Conservation (phyloP, 345 rosid genomes). For the Passiflora organensis region DNA sequence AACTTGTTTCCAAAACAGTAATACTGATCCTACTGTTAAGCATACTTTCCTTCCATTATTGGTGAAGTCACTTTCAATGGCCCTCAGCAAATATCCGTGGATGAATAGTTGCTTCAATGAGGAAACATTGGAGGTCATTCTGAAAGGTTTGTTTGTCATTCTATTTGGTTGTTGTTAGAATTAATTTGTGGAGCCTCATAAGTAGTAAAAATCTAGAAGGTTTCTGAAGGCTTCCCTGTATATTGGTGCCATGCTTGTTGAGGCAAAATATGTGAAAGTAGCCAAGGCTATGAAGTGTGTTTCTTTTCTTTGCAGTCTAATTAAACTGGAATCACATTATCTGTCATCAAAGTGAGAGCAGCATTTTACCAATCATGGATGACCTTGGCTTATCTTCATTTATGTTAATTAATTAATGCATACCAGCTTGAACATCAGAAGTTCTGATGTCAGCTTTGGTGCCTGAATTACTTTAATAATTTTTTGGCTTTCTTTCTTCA, state of each 20-base stretch:
- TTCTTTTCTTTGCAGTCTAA: neutral
- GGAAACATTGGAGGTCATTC: constrained; percentile 60
- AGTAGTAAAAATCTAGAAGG: no score
- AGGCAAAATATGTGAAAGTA: no score
- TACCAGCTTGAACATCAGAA: neutral
- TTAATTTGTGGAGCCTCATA: no score
- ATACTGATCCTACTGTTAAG: constrained; percentile 56
- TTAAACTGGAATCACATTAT: no score
- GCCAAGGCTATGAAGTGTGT: neutral
- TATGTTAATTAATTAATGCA: no score
- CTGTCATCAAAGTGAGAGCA: no score
- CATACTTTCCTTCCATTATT: constrained; percentile 81
- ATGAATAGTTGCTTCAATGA: constrained; percentile 88
- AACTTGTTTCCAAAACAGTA: constrained; percentile 57
- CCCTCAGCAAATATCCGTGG: constrained; percentile 66
- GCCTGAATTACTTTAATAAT: neutral
- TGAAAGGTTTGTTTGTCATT: constrained; percentile 47
- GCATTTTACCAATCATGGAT: no score
- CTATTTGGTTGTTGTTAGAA: no score
- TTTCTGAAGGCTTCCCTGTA: no score
- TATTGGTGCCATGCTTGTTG: no score
- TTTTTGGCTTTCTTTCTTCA: no score
- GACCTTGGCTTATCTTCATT: no score
- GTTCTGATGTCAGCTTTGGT: neutral
- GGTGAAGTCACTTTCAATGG: constrained; percentile 84